Base-by-base conservation (phyloP, 2,329 filamentous ascomycete species). In the Penicillium decumbens region DNA sequence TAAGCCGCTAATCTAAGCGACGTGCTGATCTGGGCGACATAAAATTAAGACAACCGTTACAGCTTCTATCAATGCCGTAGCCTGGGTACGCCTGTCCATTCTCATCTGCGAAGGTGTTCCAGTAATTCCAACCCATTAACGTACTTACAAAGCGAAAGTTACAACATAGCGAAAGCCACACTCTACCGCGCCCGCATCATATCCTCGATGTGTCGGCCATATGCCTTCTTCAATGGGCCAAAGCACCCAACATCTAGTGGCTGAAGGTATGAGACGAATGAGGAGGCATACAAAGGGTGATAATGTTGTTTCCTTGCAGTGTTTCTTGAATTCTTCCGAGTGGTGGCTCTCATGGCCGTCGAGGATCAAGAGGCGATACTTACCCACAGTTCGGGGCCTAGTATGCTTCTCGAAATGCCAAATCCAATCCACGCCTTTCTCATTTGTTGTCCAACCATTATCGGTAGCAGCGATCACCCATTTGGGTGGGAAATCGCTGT, bases 251-350 rank as follows among this genome's bases (percentile, higher is more conserved):
- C 28, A 51, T 57, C 55, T 25, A 57, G 41, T 35, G 54, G 54
- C 50, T 57, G 46, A 39, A 54, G 35, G 13, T 28, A 45, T 56
- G 50, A 35, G 46, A 56, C 38, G 47, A 48, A 45, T 56, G 39
- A 10, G 49, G 38, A 53, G 56, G 57, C 39, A 60, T 57, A 47
- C 43, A 58, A 33, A 60, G 47, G 27, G 45, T 50, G 30, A 60
- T 47, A 45, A 60, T 59, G 29, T 54, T 52, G 43, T 60, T 41
- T 24, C 50, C 35, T 47, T 43, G 45, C 41, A 55, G 43, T 45
- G 54, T 23, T 41, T 10, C 33, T 56, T 38, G 41, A 60, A 59
- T 15, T 59, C 43, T 12, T 46, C 30, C 12, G 51, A 43, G 20
- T 41, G 30, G 45, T 60, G 47, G 40, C 54, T 58, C 23, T 38